Evolutionary conservation across 2,329 filamentous ascomycete species (phyloP), one percentile per base, ranked within the genome.

Genomic region (Colletotrichum sp.): DNA sequence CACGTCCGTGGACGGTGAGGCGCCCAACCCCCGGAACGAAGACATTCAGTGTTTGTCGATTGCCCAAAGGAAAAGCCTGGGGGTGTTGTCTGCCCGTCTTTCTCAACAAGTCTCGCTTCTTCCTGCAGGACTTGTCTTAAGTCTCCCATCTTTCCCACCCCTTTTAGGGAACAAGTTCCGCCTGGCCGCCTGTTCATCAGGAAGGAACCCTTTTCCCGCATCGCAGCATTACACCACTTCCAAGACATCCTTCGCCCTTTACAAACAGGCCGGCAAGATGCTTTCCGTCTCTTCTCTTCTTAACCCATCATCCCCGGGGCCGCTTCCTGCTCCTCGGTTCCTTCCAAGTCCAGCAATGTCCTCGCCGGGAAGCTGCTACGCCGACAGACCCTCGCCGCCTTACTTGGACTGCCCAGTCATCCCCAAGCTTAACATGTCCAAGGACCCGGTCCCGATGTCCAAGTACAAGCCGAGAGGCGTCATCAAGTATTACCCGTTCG

Each of bases 401-500:
- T 70, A 64, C 63, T 75, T 79, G 32, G 80, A 81, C 62, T 80
- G 80, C 76, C 78, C 81, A 73, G 77, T 80, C 72, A 80, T 84
- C 75, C 77, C 82, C 78, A 90, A 88, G 80, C 88, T 89, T 78
- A 95, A 93, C 84, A 87, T 93, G 81, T 86, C 89, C 74, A 95
- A 94, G 82, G 92, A 94, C 80, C 89, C 89, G 32, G 89, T 91
- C 1, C 85, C 93, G 9, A 92, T 94, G 82, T 88, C 88, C 32
- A 92, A 91, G 80, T 91, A 90, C 63, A 89, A 89, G 75, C 87
- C 91, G 36, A 92, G 92, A 77, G 95, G 94, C 5, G 86, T 90
- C 32, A 88, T 98, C 79, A 93, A 93, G 81, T 98, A 93, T 81
- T 90, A 90, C 22, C 95, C 96, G 1, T 93, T 92, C 81, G 95